A percentile compares a stretch with the other conserved stretches of the same genome.
Conservation (phyloP, 768 basidiomycete genomes). For the Hypholoma fasciculare region DNA sequence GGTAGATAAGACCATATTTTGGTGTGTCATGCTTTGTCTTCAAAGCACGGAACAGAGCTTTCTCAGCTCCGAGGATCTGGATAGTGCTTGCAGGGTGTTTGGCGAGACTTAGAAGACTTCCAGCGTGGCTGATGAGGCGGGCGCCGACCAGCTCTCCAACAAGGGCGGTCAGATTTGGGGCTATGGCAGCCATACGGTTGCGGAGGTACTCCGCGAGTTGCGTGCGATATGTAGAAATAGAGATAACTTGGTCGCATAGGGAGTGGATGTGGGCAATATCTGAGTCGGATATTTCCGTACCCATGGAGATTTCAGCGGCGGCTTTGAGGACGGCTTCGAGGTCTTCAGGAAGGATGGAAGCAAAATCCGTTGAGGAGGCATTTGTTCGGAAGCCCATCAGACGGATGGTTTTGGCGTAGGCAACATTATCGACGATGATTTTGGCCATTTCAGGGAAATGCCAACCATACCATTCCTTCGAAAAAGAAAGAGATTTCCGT, state of each 20-base stretch:
- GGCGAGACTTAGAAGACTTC: slow-evolving; percentile 89
- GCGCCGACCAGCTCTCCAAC: slow-evolving; percentile 94
- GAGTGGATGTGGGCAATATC: slow-evolving; percentile 97
- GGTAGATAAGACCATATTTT: slow-evolving; percentile 99
- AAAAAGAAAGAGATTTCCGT: not conserved
- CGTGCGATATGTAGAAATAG: slow-evolving; percentile 91
- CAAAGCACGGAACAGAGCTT: slow-evolving; percentile 94
- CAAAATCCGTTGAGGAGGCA: slow-evolving; percentile 82
- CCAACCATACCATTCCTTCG: slow-evolving; percentile 99
- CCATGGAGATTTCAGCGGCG: slow-evolving; percentile 98
- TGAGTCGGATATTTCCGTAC: slow-evolving; percentile 96
- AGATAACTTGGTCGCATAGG: slow-evolving; percentile 97
- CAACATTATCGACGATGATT: slow-evolving; percentile 95
- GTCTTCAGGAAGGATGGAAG: slow-evolving; percentile 93
- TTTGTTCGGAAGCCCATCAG: slow-evolving; percentile 98
- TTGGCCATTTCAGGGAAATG: slow-evolving; percentile 99
- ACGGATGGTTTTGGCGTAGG: slow-evolving; percentile 93
- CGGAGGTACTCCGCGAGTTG: slow-evolving; percentile 96
- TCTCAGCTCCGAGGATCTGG: slow-evolving; percentile 97
- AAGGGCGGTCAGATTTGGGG: slow-evolving; percentile 92
- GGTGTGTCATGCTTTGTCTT: slow-evolving; percentile 99
- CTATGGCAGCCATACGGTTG: slow-evolving; percentile 98
- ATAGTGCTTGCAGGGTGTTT: slow-evolving; percentile 99
- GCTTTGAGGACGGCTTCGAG: slow-evolving; percentile 93
- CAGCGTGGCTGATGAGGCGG: slow-evolving; percentile 92